Evolutionary conservation across 2,329 filamentous ascomycete species (phyloP).

Genomic region (Xylaria sp.): DNA sequence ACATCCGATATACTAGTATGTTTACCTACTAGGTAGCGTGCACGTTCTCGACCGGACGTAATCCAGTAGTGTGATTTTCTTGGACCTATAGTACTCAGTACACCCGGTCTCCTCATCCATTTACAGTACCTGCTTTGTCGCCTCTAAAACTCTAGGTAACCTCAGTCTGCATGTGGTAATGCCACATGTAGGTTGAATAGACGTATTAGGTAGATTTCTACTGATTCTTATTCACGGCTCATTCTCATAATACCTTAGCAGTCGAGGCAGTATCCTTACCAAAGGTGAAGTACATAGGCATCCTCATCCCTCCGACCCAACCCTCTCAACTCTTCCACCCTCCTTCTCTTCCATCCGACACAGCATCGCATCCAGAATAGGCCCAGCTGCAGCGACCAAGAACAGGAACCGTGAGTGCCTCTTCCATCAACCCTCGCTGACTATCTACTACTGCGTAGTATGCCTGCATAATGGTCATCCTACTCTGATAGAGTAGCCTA

Average conservation of each 20-base stretch:
- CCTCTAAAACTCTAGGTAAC: neutral
- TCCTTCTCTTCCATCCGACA: conserved; percentile 3
- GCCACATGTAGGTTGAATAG: neutral
- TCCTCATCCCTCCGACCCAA: neutral
- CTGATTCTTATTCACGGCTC: neutral
- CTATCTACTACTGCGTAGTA: neutral
- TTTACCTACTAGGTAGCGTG: neutral
- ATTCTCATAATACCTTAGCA: neutral
- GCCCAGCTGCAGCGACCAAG: conserved; percentile 5
- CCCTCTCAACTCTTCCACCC: neutral
- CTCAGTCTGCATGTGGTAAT: conserved; percentile 7
- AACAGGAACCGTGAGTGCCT: conserved; percentile 16
- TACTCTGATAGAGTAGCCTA: neutral
- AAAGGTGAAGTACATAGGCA: neutral
- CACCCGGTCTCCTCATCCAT: neutral
- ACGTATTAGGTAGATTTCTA: too few relatives aligned
- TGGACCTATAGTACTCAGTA: neutral
- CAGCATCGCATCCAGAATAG: conserved; percentile 17
- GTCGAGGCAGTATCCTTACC: neutral
- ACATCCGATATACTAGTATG: neutral
- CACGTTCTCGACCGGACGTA: neutral
- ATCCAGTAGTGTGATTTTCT: neutral
- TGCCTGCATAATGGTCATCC: neutral
- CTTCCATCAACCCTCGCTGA: conserved; percentile 5
- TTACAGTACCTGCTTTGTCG: conserved; percentile 1